phyloP scores from a whole-genome alignment of 257 asterid genomes.

The Avicennia marina region DNA sequence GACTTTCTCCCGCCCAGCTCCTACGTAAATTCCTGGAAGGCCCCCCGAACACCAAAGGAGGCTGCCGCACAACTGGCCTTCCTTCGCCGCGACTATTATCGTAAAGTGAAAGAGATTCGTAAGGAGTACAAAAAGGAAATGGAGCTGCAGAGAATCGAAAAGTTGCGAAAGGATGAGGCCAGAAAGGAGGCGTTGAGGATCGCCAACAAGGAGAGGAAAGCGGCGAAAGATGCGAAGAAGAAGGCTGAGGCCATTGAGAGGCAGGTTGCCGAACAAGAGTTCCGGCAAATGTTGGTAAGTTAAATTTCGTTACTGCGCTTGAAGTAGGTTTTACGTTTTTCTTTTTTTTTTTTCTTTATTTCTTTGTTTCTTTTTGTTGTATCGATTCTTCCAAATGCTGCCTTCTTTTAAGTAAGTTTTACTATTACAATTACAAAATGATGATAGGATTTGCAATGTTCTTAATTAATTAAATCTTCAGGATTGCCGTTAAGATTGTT shows the following conservation, averaged over 20 bases:
- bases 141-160: conserved; percentile 71
- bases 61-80: conserved; percentile 55
- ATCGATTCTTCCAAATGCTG: background rate
- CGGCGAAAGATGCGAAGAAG: conserved; percentile 74
- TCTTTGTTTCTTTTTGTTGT: no score
- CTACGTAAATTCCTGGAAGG: conserved; percentile 66
- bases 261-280: conserved; percentile 56
- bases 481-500: no score
- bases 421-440: no score
- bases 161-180: conserved; percentile 56
- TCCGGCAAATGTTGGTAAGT: conserved; percentile 60
- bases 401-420: no score
- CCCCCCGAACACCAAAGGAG: conserved; percentile 55
- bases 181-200: conserved; percentile 66
- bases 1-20: conserved; percentile 48
- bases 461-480: no score
- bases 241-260: conserved; percentile 70
- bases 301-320: background rate
- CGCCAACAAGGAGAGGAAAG: conserved; percentile 66
- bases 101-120: conserved; percentile 50
- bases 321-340: background rate
- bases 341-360: background rate
- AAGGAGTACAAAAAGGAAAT: conserved; percentile 61
- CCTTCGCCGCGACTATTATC: conserved; percentile 67
- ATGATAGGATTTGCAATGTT: no score